Conservation (phyloP, 345 rosid species). For the Citrus trifoliata region DNA sequence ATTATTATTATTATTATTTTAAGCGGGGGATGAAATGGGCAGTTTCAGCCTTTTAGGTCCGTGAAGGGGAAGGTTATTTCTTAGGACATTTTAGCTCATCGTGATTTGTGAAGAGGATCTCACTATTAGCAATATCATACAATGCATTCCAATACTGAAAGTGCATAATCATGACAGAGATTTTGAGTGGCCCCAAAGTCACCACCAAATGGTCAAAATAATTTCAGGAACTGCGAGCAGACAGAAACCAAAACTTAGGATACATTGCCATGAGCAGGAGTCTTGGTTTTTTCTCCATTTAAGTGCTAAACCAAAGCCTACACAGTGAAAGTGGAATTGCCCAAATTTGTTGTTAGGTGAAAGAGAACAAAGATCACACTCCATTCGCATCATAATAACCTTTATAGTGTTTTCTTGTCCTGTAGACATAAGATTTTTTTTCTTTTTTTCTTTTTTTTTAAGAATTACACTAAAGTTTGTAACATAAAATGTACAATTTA, state of each 20-base stretch:
- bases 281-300: background rate
- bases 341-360: background rate
- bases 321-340: background rate
- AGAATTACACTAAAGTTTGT: background rate
- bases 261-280: background rate
- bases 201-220: background rate
- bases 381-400: background rate
- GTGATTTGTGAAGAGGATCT: no score
- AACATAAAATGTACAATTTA: background rate
- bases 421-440: background rate
- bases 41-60: no score
- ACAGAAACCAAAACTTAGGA: slow-evolving; percentile 1
- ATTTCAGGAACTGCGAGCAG: background rate
- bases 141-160: no score
- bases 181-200: background rate
- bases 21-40: no score
- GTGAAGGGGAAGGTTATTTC: no score
- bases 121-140: no score
- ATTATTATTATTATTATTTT: no score
- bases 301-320: slow-evolving; percentile 5
- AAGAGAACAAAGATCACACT: background rate
- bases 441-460: no score
- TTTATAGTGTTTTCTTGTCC: background rate
- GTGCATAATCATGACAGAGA: background rate
- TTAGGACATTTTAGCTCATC: no score